Percentiles rank a stretch among this genome's conserved stretches.
phyloP scores from a whole-genome alignment of 768 basidiomycete genomes.

The Rickenella mellea region DNA sequence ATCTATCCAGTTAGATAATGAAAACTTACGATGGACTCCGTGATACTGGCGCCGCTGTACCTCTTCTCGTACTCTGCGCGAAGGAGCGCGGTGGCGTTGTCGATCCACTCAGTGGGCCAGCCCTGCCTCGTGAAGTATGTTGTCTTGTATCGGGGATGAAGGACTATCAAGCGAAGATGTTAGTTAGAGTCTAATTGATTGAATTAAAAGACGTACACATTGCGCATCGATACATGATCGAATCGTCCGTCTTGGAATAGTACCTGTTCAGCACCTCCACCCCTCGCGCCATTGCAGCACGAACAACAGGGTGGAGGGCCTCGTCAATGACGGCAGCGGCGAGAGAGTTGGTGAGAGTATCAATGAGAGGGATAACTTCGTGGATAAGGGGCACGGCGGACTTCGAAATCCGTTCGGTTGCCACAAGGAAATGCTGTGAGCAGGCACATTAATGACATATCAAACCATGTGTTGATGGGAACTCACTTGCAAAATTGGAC shows the following conservation, averaged over 20 bases:
- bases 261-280: conserved; percentile 10
- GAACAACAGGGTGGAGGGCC: conserved; percentile 2
- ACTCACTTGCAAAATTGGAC: conserved; percentile 11
- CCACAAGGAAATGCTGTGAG: conserved; percentile 8
- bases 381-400: conserved; percentile 11
- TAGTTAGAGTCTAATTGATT: not conserved
- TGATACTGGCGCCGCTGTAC: not conserved
- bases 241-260: conserved; percentile 9
- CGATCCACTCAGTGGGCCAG: conserved; percentile 15
- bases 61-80: not conserved
- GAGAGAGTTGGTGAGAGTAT: conserved; percentile 9
- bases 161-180: conserved; percentile 12
- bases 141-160: conserved; percentile 13
- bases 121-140: conserved; percentile 11
- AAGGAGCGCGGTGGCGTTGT: conserved; percentile 2
- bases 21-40: not conserved
- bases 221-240: conserved; percentile 8
- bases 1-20: too few species aligned
- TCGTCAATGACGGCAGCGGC: conserved; percentile 6
- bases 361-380: conserved; percentile 15
- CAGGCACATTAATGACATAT: too few species aligned
- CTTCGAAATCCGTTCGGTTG: conserved; percentile 9
- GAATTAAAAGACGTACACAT: conserved; percentile 9
- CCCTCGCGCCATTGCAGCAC: conserved; percentile 5
- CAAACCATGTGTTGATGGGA: too few species aligned